phyloP scores from a whole-genome alignment of 1,139 yeast genomes.

The Saccharomyces hybrid region DNA sequence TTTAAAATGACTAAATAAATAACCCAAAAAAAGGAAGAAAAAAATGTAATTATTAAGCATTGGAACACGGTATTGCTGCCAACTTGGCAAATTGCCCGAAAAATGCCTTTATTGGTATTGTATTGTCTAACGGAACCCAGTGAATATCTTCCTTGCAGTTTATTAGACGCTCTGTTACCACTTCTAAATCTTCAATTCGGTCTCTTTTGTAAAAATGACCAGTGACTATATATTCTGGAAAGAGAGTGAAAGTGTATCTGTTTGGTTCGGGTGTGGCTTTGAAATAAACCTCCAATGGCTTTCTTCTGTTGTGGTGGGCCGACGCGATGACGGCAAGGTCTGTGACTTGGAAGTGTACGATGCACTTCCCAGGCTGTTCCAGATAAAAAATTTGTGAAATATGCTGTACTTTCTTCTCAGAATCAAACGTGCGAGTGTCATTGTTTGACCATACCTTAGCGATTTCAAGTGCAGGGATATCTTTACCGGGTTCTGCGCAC shows the following conservation, averaged over 20 bases:
- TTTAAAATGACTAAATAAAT: not conserved
- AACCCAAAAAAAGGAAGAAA: not conserved
- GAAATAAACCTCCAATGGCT: not conserved
- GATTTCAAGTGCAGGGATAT: constrained; percentile 7
- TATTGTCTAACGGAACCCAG: constrained; percentile 2
- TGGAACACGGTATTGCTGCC: not conserved
- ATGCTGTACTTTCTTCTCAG: not conserved
- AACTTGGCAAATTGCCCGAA: constrained; percentile 8
- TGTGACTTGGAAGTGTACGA: not conserved
- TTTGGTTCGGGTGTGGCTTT: not conserved
- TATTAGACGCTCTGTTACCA: not conserved
- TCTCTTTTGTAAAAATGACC: not conserved
- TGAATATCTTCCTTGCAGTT: not conserved
- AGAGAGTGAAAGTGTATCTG: not conserved
- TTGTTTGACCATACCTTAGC: constrained; percentile 12
- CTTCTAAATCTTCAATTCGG: not conserved
- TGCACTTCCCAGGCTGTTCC: not conserved
- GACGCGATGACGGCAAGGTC: not conserved
- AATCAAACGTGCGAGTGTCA: not conserved
- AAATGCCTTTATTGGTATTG: constrained; percentile 5
- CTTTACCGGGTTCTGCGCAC: constrained; percentile 8
- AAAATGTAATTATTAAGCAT: not conserved
- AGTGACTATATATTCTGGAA: not conserved
- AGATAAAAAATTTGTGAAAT: not conserved
- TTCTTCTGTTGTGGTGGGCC: not conserved